Conservation (phyloP, 352 stramenopile genomes). For the Pythium vanterpoolii region DNA sequence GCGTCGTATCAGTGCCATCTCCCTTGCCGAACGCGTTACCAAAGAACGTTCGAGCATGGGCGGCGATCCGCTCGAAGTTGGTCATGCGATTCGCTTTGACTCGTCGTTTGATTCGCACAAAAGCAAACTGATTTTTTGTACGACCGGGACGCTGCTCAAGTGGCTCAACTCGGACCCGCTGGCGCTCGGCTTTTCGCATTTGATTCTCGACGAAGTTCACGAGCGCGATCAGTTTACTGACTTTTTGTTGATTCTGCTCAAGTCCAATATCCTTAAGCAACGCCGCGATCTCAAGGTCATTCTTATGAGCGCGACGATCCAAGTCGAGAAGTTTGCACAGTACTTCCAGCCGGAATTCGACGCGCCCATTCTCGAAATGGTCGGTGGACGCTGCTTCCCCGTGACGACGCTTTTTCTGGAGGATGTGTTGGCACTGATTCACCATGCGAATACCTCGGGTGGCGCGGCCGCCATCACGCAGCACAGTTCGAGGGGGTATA, state of each 20-base stretch:
- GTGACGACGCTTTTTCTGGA: conserved; percentile 94
- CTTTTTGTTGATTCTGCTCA: conserved; percentile 95
- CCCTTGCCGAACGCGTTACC: conserved; percentile 83
- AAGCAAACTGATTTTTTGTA: conserved; percentile 97
- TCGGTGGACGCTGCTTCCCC: conserved; percentile 82
- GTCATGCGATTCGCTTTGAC: conserved; percentile 93
- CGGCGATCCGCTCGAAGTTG: conserved; percentile 73
- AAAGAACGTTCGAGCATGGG: conserved; percentile 58
- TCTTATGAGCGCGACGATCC: conserved; percentile 96
- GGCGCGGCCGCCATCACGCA: conserved; percentile 7
- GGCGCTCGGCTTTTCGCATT: conserved; percentile 83
- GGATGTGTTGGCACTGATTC: conserved; percentile 58
- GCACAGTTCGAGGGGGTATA: background rate
- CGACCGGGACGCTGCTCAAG: conserved; percentile 91
- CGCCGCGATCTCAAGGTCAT: conserved; percentile 88
- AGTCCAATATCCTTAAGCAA: conserved; percentile 78
- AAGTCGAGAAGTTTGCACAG: conserved; percentile 89
- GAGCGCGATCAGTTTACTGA: conserved; percentile 95
- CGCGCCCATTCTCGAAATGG: conserved; percentile 74
- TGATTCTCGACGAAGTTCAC: conserved; percentile 97
- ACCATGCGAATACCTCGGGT: conserved; percentile 16
- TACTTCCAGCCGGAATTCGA: conserved; percentile 88
- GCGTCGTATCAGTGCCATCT: conserved; percentile 90
- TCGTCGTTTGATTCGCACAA: conserved; percentile 59
- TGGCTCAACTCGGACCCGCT: conserved; percentile 78